A percentile compares a stretch with the other conserved stretches of the same genome.
These are phyloP conservation scores for Cryptococcus sp. DNA, from an alignment of 1,284 basidiomycete genomes.

Conservation along the genomic window DNA sequence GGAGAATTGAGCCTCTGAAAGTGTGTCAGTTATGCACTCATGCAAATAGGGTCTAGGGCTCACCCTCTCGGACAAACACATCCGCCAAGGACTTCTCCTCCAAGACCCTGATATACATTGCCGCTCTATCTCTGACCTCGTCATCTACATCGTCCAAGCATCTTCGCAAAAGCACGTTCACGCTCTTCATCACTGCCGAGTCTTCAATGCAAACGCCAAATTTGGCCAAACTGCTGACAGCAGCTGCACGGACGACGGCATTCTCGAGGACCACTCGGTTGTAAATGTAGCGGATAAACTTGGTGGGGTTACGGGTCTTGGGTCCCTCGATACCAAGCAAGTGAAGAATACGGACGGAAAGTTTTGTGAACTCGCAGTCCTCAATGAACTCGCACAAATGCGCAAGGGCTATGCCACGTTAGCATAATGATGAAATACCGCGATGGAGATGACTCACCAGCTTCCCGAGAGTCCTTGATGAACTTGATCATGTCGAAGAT, in stretches of 20 bases:
- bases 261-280: slow-evolving; percentile 99
- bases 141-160: slow-evolving; percentile 99
- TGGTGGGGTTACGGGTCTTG: slow-evolving; percentile 90
- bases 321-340: slow-evolving; percentile 95
- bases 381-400: slow-evolving; percentile 99
- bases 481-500: slow-evolving; percentile 99
- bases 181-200: slow-evolving; percentile 74
- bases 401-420: slow-evolving; percentile 68
- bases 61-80: slow-evolving; percentile 87
- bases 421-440: slow-evolving; percentile 2
- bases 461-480: slow-evolving; percentile 92
- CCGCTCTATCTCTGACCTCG: slow-evolving; percentile 96
- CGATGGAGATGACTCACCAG: slow-evolving; percentile 42
- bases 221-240: slow-evolving; percentile 91
- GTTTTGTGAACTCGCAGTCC: slow-evolving; percentile 99
- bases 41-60: slow-evolving; percentile 20
- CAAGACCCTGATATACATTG: slow-evolving; percentile 86
- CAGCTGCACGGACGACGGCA: slow-evolving; percentile 94
- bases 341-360: slow-evolving; percentile 95
- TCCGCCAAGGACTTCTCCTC: slow-evolving; percentile 77
- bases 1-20: slow-evolving; percentile 86
- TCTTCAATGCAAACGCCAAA: slow-evolving; percentile 91
- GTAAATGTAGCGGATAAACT: slow-evolving; percentile 99
- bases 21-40: slow-evolving; percentile 4
- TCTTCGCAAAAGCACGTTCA: slow-evolving; percentile 79